Evolutionary conservation across 345 rosid species (phyloP).

Genomic region (Hirschfeldia incana): DNA sequence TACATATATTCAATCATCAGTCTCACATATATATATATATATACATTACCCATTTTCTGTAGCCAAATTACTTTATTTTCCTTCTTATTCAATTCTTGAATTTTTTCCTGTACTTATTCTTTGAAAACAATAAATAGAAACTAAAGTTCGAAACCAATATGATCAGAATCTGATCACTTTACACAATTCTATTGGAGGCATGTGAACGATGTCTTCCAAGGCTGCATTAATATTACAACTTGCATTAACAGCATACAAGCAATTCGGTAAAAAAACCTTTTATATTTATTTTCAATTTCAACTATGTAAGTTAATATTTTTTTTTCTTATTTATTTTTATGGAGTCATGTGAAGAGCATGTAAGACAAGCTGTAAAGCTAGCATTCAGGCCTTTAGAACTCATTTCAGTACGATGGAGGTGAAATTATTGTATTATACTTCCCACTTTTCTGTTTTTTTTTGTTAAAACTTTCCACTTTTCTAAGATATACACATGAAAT

Average conservation of each 20-base stretch:
- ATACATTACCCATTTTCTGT: background rate
- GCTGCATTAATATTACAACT: background rate
- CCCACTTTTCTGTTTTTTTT: background rate
- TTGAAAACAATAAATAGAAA: background rate
- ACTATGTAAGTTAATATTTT: background rate
- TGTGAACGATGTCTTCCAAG: slow-evolving; percentile 11
- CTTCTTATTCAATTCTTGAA: no score
- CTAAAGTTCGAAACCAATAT: background rate
- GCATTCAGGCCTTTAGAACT: slow-evolving; percentile 50
- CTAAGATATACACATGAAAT: background rate
- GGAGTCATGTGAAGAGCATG: slow-evolving; percentile 49
- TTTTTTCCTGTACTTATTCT: background rate
- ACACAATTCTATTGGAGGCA: slow-evolving; percentile 4
- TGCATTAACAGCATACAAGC: background rate
- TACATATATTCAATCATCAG: background rate
- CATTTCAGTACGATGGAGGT: slow-evolving; percentile 6
- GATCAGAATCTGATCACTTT: background rate
- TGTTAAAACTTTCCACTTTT: background rate
- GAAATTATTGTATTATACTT: background rate
- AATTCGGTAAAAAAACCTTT: background rate
- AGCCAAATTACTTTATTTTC: background rate
- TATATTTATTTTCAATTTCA: background rate
- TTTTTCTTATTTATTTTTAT: slow-evolving; percentile 29
- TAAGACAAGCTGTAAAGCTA: slow-evolving; percentile 47
- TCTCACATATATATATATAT: background rate